phyloP scores from a whole-genome alignment of 106 monocot species.

The Ottelia alismoides region DNA sequence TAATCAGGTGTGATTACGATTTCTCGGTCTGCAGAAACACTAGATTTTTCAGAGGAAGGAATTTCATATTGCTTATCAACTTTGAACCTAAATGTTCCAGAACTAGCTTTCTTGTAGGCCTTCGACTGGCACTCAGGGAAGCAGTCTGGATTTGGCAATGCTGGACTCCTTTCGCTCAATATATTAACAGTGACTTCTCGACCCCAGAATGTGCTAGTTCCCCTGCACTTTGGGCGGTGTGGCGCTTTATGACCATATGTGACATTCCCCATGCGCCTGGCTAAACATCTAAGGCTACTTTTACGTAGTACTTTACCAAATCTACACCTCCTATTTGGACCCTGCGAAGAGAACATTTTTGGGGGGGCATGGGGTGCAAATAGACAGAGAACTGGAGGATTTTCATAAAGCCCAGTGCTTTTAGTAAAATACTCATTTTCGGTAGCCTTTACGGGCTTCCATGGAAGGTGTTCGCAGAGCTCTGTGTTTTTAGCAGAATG shows the following conservation, averaged over 20 bases:
- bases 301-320: neutral
- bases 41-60: neutral
- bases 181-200: slow-evolving; percentile 3
- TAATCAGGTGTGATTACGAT: neutral
- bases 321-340: slow-evolving; percentile 7
- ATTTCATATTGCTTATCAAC: neutral
- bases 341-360: slow-evolving; percentile 8
- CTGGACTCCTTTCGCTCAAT: neutral
- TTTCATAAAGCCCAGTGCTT: neutral
- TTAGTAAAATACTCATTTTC: neutral
- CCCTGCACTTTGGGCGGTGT: slow-evolving; percentile 4
- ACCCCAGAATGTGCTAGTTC: neutral
- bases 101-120: neutral
- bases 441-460: slow-evolving; percentile 4
- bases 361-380: no score
- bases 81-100: neutral
- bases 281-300: slow-evolving; percentile 16
- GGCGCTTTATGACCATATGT: neutral
- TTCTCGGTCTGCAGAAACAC: neutral
- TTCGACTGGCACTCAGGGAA: neutral
- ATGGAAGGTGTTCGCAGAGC: no score
- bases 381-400: neutral
- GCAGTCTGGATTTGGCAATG: neutral
- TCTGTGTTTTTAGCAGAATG: no score
- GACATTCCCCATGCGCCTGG: slow-evolving; percentile 17